phyloP scores from a whole-genome alignment of 495 filamentous ascomycete species.

The Tuber microsphaerosporum region DNA sequence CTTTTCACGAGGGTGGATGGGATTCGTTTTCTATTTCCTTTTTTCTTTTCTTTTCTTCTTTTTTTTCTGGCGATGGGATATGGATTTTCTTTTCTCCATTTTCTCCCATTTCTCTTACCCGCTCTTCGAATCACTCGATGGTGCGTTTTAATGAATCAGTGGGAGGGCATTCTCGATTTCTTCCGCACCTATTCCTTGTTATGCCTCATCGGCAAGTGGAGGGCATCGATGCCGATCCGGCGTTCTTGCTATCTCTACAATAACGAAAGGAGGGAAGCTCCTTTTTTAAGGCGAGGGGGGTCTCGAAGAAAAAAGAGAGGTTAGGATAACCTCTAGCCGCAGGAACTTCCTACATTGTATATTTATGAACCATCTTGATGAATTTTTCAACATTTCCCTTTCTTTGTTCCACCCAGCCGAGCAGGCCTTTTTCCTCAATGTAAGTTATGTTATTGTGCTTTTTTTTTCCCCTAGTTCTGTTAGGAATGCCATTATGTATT shows the following conservation, averaged over 20 bases:
- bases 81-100: conserved; percentile 21
- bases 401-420: not conserved
- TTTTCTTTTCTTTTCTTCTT: conserved; percentile 12
- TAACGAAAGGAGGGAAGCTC: not conserved
- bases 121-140: not conserved
- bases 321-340: not conserved
- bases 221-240: not conserved
- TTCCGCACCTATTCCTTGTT: not conserved
- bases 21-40: conserved; percentile 23
- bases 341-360: not conserved
- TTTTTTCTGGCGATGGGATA: conserved; percentile 22
- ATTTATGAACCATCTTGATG: not conserved
- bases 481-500: not conserved
- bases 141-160: conserved; percentile 32
- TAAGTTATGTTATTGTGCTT: not conserved
- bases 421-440: not conserved
- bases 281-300: not conserved
- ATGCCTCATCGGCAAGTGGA: not conserved
- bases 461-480: not conserved
- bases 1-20: conserved; percentile 5
- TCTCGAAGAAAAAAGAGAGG: not conserved
- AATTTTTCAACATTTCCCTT: not conserved
- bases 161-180: not conserved
- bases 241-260: not conserved
- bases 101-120: not conserved